phyloP scores from a whole-genome alignment of 306 rosid genomes.

The Rosa multiflora region DNA sequence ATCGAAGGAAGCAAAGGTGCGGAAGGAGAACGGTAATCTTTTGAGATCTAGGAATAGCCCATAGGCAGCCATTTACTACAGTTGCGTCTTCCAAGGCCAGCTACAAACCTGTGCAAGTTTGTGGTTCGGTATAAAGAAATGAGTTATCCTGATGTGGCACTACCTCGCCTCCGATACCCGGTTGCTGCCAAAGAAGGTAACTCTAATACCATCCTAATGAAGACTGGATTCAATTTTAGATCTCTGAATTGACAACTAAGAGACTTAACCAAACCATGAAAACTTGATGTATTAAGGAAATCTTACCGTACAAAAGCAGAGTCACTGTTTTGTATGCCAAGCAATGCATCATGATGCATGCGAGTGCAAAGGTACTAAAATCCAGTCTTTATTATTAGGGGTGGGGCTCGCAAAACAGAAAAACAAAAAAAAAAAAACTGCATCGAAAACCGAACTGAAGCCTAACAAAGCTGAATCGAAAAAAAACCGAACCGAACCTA shows the following conservation, averaged over 20 bases:
- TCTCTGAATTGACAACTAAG: background rate
- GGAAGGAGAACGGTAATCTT: slow-evolving; percentile 47
- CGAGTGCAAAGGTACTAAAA: background rate
- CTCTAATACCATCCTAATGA: background rate
- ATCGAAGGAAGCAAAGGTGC: slow-evolving; percentile 13
- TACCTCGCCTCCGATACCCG: slow-evolving; percentile 96
- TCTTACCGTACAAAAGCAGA: background rate
- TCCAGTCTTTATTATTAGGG: background rate
- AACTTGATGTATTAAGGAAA: background rate
- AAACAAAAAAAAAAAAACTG: no score
- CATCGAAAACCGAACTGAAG: no score
- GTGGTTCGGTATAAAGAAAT: slow-evolving; percentile 84
- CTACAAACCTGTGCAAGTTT: slow-evolving; percentile 95
- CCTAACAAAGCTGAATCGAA: no score
- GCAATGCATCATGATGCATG: background rate
- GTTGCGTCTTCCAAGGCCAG: slow-evolving; percentile 93
- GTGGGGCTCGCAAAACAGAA: no score
- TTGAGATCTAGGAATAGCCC: slow-evolving; percentile 97
- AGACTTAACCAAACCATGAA: background rate
- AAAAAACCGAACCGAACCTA: no score
- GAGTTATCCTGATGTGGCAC: slow-evolving; percentile 99
- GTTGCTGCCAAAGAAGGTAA: slow-evolving; percentile 60
- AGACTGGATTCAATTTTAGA: background rate
- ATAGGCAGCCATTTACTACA: slow-evolving; percentile 70
- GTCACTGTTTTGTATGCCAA: background rate